Evolutionary conservation across 2,329 filamentous ascomycete genomes (phyloP).

Genomic region (Mycosphaerella sp.): DNA sequence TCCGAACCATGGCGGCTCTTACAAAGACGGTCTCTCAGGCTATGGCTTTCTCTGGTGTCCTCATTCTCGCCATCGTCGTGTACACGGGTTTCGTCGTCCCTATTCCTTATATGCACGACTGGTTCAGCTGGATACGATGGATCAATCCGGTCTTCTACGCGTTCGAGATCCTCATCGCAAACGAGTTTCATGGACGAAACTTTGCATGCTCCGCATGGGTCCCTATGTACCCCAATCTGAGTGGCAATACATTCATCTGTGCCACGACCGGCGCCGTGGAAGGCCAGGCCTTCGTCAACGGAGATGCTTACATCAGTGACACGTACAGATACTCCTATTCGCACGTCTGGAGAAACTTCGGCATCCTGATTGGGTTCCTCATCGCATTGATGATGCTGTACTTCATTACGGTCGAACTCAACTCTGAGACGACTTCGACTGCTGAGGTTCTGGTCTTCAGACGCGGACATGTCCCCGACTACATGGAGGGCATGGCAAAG

Average conservation of each 20-base stretch:
- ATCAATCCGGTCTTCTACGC: constrained; percentile 58
- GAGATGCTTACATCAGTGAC: constrained; percentile 33
- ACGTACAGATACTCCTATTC: constrained; percentile 38
- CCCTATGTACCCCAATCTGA: constrained; percentile 33
- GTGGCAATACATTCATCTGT: constrained; percentile 35
- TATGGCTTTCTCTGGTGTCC: constrained; percentile 49
- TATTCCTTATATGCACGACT: constrained; percentile 42
- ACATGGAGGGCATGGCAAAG: constrained; percentile 32
- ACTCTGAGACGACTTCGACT: constrained; percentile 55
- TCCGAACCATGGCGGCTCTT: constrained; percentile 53
- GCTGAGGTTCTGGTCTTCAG: constrained; percentile 64
- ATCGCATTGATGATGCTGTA: constrained; percentile 59
- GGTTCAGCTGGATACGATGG: constrained; percentile 46
- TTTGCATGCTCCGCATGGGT: constrained; percentile 35
- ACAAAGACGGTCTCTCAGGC: constrained; percentile 58
- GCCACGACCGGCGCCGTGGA: constrained; percentile 35
- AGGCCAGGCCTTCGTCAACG: constrained; percentile 35
- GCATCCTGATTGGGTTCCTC: constrained; percentile 59
- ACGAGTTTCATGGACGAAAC: constrained; percentile 43
- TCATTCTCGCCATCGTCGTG: constrained; percentile 54
- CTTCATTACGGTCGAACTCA: constrained; percentile 57
- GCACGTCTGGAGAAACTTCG: constrained; percentile 53
- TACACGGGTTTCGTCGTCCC: constrained; percentile 49
- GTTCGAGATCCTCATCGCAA: constrained; percentile 55
- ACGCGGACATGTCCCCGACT: constrained; percentile 38